Percentiles rank a stretch among this genome's conserved stretches.
Conservation (phyloP, 2,329 filamentous ascomycete genomes). For the Ceratocystis destructans region DNA sequence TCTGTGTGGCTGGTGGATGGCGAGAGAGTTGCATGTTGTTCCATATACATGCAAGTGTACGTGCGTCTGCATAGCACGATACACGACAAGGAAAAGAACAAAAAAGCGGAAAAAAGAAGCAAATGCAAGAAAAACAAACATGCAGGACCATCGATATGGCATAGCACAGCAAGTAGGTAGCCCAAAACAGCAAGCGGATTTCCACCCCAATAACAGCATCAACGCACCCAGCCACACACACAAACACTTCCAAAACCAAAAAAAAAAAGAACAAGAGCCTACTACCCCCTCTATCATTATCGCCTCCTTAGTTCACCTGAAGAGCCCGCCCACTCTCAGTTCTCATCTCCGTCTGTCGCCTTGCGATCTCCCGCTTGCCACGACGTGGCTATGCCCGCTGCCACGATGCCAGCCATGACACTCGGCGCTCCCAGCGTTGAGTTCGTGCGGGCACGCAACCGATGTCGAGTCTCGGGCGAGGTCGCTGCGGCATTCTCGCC, state of each 20-base stretch:
- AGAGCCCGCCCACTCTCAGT: neutral
- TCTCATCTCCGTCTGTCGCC: slow-evolving; percentile 23
- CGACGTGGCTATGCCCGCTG: slow-evolving; percentile 59
- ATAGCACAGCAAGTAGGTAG: neutral
- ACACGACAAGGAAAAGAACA: neutral
- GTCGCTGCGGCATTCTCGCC: slow-evolving; percentile 25
- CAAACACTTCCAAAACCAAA: neutral
- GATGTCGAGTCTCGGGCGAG: slow-evolving; percentile 32
- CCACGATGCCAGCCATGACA: slow-evolving; percentile 74
- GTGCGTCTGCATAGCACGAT: no score
- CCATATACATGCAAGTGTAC: no score
- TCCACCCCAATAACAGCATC: neutral
- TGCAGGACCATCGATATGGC: neutral
- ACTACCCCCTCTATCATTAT: no score
- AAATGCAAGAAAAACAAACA: neutral
- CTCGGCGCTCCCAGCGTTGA: slow-evolving; percentile 61
- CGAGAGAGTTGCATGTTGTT: no score
- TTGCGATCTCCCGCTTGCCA: slow-evolving; percentile 57
- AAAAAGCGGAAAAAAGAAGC: neutral
- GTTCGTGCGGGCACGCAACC: slow-evolving; percentile 50
- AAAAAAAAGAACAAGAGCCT: neutral
- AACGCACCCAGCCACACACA: neutral
- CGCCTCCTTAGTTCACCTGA: no score
- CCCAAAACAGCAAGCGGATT: no score
- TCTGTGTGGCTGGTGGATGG: no score